These are phyloP conservation scores for Coniferiporia weirii DNA, from an alignment of 1,284 basidiomycete species.

Conservation along the genomic window DNA sequence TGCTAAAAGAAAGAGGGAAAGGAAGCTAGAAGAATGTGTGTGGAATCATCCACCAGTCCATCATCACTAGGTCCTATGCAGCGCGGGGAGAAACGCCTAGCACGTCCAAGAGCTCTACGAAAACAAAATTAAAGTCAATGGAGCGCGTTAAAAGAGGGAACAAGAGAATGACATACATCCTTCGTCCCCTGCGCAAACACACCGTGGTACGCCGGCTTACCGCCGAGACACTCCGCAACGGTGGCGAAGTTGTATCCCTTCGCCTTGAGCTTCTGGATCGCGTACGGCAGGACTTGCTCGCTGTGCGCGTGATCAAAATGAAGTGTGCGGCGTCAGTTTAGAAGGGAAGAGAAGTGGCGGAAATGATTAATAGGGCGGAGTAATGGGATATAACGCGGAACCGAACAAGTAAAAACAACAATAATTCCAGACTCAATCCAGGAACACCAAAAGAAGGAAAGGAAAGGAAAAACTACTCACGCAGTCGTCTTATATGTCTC, in stretches of 20 bases:
- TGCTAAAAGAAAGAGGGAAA: too few relatives aligned
- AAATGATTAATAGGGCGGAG: too few relatives aligned
- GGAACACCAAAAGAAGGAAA: neutral
- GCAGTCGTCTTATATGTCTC: slow-evolving; percentile 37
- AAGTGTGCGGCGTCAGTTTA: neutral
- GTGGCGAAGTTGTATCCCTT: slow-evolving; percentile 41
- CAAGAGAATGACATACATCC: slow-evolving; percentile 11
- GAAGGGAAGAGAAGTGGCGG: neutral
- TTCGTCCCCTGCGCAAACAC: slow-evolving; percentile 1
- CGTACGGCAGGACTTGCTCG: slow-evolving; percentile 25
- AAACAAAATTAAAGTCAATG: neutral
- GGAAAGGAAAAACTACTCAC: slow-evolving; percentile 23
- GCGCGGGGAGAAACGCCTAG: neutral
- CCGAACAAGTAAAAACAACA: too few relatives aligned
- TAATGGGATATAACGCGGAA: too few relatives aligned
- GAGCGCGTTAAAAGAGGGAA: neutral
- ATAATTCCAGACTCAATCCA: neutral
- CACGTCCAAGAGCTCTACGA: slow-evolving; percentile 18
- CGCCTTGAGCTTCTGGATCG: slow-evolving; percentile 22
- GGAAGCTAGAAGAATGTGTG: too few relatives aligned
- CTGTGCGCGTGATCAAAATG: neutral
- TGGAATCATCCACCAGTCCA: too few relatives aligned
- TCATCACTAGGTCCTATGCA: too few relatives aligned
- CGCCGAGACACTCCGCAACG: slow-evolving; percentile 40
- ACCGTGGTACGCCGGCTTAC: slow-evolving; percentile 21